Percentiles rank a stretch among this genome's conserved stretches.
phyloP scores from a whole-genome alignment of 371 early-diverging fungal genomes.

The Massospora cicadina region DNA sequence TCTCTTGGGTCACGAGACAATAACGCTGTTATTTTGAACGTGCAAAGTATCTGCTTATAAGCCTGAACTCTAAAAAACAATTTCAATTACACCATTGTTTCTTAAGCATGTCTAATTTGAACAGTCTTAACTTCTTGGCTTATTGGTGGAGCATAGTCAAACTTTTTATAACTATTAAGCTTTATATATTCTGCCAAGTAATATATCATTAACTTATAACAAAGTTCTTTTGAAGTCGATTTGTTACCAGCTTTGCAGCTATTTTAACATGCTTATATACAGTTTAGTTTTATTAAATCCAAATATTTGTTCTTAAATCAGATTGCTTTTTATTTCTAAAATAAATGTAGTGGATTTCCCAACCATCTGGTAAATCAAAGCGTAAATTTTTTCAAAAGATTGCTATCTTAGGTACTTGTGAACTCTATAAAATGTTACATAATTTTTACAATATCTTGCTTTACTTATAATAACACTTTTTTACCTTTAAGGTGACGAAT shows the following conservation, averaged over 20 bases:
- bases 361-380: neutral
- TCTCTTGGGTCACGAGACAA: too few species aligned
- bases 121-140: too few species aligned
- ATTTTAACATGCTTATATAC: neutral
- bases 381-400: neutral
- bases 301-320: too few species aligned
- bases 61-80: too few species aligned
- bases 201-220: neutral
- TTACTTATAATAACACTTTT: neutral
- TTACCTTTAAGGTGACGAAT: neutral
- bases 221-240: neutral
- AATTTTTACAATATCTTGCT: neutral
- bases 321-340: too few species aligned
- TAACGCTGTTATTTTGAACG: too few species aligned
- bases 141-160: neutral
- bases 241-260: neutral
- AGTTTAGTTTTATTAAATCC: neutral
- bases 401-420: neutral
- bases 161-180: neutral
- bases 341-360: neutral
- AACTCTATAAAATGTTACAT: neutral
- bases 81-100: too few species aligned
- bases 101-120: too few species aligned
- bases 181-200: neutral
- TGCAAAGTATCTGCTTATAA: too few species aligned